Base-by-base conservation (phyloP, 148 eudicot genomes). In the Gaultheria prostrata region DNA sequence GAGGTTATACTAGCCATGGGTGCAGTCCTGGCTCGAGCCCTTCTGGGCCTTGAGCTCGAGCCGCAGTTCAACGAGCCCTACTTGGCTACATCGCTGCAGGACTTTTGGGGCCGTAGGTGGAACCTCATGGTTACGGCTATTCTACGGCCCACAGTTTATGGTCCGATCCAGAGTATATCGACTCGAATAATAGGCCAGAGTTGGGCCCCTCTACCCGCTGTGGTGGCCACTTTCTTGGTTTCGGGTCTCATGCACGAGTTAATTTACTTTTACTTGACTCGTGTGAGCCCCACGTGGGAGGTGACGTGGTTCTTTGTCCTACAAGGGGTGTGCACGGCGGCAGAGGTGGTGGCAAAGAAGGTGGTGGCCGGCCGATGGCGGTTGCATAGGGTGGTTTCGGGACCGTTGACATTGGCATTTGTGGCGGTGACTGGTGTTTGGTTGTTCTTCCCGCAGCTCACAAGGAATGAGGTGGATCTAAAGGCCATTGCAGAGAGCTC, bases 31-130 rank as follows among this genome's bases (percentile, higher is more conserved):
- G 91, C 84, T 46, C 69, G 83, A 65, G 86, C 87, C 76, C 32
- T 84, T 1, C 77, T 90, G 4, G 94, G 92, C 5, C 24, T 93
- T 35, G 91, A 89, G 57, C 67, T 89, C 2, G 89, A 86, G 61
- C 90, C 92, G 8, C 93, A 88, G 84, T 92, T 88, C 79, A 65
- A 89, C 28, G 90, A 92, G 73, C 94, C 94, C 2, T 92, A 92
- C 54, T 28, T 90, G 2, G 69, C 92, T 39, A 88, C 94, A 6
- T 92, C 94, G 15, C 86, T 93, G 3, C 96, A 92, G 28, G 92
- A 93, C 80, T 93, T 93, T 70, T 93, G 94, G 96, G 93, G 93
- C 30, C 88, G 89, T 8, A 81, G 96, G 82, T 93, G 96, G 94
- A 93, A 93, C 79, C 90, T 92, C 46, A 88, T 93, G 92, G 94